These are phyloP conservation scores for Fusarium bactridioides DNA, from an alignment of 2,329 filamentous ascomycete species.

Conservation along the genomic window DNA sequence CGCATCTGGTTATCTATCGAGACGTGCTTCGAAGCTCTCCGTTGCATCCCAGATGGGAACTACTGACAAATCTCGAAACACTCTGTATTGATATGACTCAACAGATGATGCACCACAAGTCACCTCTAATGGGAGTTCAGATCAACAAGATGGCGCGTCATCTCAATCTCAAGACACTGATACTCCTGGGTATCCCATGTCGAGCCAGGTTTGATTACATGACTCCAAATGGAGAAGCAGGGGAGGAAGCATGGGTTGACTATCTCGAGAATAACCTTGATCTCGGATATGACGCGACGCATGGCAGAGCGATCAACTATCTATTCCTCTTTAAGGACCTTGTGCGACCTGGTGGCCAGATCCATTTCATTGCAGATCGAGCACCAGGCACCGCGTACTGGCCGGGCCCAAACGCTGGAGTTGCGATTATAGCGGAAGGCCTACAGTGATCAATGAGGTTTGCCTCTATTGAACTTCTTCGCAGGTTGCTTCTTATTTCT, in stretches of 20 bases:
- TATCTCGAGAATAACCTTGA: not conserved
- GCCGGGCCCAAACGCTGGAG: not conserved
- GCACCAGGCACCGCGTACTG: not conserved
- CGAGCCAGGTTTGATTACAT: not conserved
- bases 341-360: not conserved
- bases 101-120: fast-evolving
- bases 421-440: not conserved
- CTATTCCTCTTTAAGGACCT: not conserved
- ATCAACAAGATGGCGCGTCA: not conserved
- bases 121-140: not conserved
- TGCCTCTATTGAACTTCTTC: not conserved
- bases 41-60: not conserved
- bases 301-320: not conserved
- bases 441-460: not conserved
- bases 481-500: too few relatives aligned
- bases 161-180: not conserved
- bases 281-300: too few relatives aligned
- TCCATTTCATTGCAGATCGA: not conserved
- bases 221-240: too few relatives aligned
- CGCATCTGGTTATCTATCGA: not conserved
- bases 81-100: not conserved
- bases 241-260: not conserved
- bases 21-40: not conserved
- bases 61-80: not conserved
- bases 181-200: not conserved